Percentiles rank a stretch among this genome's conserved stretches.
Evolutionary conservation across 2,329 filamentous ascomycete species (phyloP).

Genomic region (Lasiodiplodia sp.): DNA sequence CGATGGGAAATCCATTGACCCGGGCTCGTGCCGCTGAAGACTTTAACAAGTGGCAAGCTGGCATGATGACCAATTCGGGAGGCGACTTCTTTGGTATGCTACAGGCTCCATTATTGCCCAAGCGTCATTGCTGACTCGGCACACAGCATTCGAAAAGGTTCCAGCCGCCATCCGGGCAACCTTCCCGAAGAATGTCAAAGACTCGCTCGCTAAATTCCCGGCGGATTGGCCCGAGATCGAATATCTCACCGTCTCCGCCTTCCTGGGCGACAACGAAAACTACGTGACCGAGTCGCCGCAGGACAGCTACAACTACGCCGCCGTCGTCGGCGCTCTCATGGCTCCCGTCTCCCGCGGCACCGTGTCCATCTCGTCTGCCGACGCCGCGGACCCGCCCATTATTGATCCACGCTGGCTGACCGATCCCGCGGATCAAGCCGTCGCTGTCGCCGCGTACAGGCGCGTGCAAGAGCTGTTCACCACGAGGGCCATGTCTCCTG

Average conservation of each 20-base stretch:
- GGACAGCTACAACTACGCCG: constrained; percentile 38
- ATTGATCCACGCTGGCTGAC: constrained; percentile 56
- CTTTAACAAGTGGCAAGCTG: neutral
- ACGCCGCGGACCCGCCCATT: constrained; percentile 58
- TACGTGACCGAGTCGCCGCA: constrained; percentile 31
- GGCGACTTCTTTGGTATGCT: constrained; percentile 46
- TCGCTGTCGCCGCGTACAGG: constrained; percentile 42
- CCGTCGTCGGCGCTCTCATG: constrained; percentile 38
- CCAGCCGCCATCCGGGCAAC: neutral
- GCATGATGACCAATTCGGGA: constrained; percentile 35
- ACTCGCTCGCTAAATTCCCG: constrained; percentile 16
- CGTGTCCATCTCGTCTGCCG: constrained; percentile 60
- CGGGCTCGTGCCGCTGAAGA: constrained; percentile 29
- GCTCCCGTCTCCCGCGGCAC: constrained; percentile 61
- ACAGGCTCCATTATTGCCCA: no score
- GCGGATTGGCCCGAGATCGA: constrained; percentile 37
- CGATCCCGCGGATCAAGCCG: constrained; percentile 41
- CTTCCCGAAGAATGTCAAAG: constrained; percentile 29
- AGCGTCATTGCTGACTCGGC: constrained; percentile 39
- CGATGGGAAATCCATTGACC: constrained; percentile 15
- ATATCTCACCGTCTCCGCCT: neutral
- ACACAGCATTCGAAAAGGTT: constrained; percentile 32
- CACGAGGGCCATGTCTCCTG: constrained; percentile 37
- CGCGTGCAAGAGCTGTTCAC: constrained; percentile 40
- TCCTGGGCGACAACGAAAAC: constrained; percentile 24